Conservation (phyloP, 768 basidiomycete genomes). For the Stropharia rugosoannulata region DNA sequence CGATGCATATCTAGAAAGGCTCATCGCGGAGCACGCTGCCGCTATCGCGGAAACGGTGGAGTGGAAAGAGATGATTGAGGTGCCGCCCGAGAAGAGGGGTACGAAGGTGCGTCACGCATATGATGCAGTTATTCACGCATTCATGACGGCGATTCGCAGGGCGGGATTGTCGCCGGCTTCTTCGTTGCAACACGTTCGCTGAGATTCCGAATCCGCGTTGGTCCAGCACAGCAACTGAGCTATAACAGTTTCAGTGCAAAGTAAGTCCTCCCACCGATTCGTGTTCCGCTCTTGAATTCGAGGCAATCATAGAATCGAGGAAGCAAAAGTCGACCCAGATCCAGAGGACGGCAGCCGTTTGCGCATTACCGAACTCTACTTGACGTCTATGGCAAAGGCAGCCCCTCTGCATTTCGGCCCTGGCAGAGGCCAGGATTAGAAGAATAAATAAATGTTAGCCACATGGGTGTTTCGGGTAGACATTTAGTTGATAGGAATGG, state of each 20-base stretch:
- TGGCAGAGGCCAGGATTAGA: background rate
- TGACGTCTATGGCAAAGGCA: conserved; percentile 14
- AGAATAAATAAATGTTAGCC: conserved; percentile 22
- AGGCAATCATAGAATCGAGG: background rate
- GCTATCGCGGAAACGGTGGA: conserved; percentile 3
- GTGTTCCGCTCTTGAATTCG: background rate
- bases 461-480: too few relatives aligned
- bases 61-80: conserved; percentile 16
- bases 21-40: conserved; percentile 2
- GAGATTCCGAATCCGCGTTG: conserved; percentile 24
- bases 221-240: conserved; percentile 19
- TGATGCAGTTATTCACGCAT: background rate
- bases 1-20: conserved; percentile 8
- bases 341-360: conserved; percentile 2
- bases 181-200: conserved; percentile 21
- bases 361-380: conserved; percentile 14
- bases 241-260: conserved; percentile 22
- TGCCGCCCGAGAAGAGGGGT: background rate
- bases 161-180: conserved; percentile 20
- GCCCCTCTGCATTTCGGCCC: conserved; percentile 12
- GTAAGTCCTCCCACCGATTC: conserved; percentile 6
- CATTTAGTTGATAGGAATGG: too few relatives aligned
- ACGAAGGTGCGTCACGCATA: background rate
- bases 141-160: conserved; percentile 1
- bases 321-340: background rate